Conservation (phyloP, 2,329 filamentous ascomycete genomes). For the Botrytis tulipae region DNA sequence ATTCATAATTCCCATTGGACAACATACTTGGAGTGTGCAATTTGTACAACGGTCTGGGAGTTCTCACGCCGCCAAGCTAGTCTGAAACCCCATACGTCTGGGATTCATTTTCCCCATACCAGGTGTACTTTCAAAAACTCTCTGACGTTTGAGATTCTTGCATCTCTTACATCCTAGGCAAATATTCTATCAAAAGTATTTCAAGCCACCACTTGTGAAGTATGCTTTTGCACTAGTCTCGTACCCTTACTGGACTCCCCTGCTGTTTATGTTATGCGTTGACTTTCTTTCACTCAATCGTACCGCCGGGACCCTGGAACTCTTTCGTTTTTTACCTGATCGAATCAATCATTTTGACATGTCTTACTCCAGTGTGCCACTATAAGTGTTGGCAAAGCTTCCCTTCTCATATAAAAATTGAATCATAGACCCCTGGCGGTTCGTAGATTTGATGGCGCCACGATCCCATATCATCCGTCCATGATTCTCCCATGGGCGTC, state of each 20-base stretch:
- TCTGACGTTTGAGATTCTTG: slow-evolving; percentile 12
- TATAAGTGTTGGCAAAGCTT: background rate
- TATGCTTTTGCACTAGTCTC: background rate
- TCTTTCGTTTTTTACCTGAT: background rate
- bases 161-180: slow-evolving; percentile 8
- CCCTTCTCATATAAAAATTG: background rate
- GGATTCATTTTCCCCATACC: background rate
- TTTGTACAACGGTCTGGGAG: background rate
- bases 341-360: background rate
- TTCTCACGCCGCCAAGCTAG: slow-evolving; percentile 4
- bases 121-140: background rate
- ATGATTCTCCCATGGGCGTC: slow-evolving; percentile 21
- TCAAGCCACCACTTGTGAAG: background rate
- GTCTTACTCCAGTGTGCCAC: background rate
- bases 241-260: background rate
- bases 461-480: slow-evolving; percentile 28
- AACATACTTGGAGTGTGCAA: background rate
- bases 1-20: background rate
- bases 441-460: slow-evolving; percentile 24
- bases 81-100: slow-evolving; percentile 15
- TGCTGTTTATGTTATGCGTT: slow-evolving; percentile 12
- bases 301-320: background rate
- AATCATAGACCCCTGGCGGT: slow-evolving; percentile 17
- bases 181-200: background rate
- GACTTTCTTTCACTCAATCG: slow-evolving; percentile 5